These are phyloP conservation scores for Eucalyptus urophylla DNA, from an alignment of 345 rosid genomes.

Conservation along the genomic window DNA sequence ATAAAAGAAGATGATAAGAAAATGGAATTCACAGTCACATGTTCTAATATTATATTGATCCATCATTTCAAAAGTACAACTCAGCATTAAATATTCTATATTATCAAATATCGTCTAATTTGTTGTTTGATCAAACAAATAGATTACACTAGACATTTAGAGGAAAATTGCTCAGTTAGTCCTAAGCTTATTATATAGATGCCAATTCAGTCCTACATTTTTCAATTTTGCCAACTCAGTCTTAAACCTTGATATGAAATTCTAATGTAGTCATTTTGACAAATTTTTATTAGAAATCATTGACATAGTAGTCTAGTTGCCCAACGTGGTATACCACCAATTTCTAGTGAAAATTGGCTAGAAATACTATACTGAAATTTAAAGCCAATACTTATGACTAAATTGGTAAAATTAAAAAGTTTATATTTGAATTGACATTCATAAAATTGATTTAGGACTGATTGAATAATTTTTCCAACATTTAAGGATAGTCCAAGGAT, in stretches of 20 bases:
- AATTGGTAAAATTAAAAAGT: not conserved
- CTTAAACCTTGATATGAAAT: not conserved
- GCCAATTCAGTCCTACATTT: fast-evolving
- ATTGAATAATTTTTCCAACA: not conserved
- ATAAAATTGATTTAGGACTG: not conserved
- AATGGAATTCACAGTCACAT: not conserved
- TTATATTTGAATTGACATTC: not conserved
- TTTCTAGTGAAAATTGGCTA: fast-evolving
- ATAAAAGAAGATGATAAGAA: not conserved
- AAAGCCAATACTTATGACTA: not conserved
- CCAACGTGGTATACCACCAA: not conserved
- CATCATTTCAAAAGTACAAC: not conserved
- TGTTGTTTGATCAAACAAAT: not conserved
- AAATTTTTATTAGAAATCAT: not conserved
- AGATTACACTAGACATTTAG: not conserved
- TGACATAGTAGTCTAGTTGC: too few relatives aligned
- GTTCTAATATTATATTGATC: not conserved
- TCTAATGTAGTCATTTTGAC: fast-evolving
- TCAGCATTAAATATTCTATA: not conserved
- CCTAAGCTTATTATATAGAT: not conserved
- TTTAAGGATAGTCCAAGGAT: not conserved
- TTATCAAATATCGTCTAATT: not conserved
- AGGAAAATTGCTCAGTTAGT: not conserved
- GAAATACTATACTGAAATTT: not conserved
- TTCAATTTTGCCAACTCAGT: not conserved